Conservation (phyloP, 345 rosid species). For the Rhizophora apiculata region DNA sequence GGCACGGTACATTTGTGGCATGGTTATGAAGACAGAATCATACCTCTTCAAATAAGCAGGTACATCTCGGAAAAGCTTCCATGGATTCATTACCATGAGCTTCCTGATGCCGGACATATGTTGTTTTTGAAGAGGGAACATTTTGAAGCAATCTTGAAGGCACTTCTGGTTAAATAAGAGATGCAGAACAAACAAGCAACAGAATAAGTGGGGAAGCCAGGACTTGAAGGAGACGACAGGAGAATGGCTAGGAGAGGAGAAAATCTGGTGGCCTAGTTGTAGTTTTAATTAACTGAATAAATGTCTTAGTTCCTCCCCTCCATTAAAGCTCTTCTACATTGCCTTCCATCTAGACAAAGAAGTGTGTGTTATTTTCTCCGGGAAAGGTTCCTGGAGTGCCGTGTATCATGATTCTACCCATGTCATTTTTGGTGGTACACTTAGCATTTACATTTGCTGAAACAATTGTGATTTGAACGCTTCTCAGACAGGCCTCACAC, state of each 20-base stretch:
- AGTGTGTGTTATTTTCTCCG: too few relatives aligned
- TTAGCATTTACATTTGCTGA: too few relatives aligned
- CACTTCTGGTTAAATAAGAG: slow-evolving; percentile 30
- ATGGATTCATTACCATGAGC: slow-evolving; percentile 76
- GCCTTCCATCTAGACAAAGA: too few relatives aligned
- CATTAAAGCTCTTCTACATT: too few relatives aligned
- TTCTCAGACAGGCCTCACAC: too few relatives aligned
- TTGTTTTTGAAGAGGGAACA: slow-evolving; percentile 36
- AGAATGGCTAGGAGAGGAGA: background rate
- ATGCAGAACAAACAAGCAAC: background rate
- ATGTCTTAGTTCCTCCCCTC: too few relatives aligned
- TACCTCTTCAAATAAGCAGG: slow-evolving; percentile 45
- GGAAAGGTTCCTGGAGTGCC: too few relatives aligned
- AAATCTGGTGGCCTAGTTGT: too few relatives aligned
- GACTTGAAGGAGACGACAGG: background rate
- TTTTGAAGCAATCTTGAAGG: slow-evolving; percentile 51
- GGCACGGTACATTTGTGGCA: slow-evolving; percentile 80
- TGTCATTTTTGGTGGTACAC: too few relatives aligned
- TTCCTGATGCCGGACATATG: slow-evolving; percentile 59
- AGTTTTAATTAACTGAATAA: too few relatives aligned
- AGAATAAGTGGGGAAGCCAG: background rate
- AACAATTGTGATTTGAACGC: too few relatives aligned
- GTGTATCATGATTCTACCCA: too few relatives aligned
- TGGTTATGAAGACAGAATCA: slow-evolving; percentile 59
- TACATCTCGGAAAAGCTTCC: slow-evolving; percentile 56